Base-by-base conservation (phyloP, 140 eudicot species). In the Stevia rebaudiana region DNA sequence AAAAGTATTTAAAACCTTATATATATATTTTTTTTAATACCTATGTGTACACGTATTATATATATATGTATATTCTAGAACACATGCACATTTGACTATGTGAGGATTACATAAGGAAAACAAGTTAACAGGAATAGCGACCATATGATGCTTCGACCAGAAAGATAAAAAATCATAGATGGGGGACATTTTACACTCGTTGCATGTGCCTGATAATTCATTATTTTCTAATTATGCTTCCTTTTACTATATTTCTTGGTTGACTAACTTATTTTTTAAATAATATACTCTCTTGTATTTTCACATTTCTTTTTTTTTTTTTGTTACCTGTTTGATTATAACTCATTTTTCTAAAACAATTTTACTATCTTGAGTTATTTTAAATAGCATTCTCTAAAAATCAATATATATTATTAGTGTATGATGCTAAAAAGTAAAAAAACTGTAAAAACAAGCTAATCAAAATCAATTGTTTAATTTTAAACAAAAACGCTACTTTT, bases 21-120 rank as follows among this genome's bases (percentile, higher is more conserved):
- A 63, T 16, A 69, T 48, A n/a, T 19, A 44, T 46, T 0, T 5
- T 28, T 28, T 28, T 28, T 28, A 28, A 28, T 28, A 28, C 33
- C 2, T 28, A 28, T 28, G 33, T 28, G 4, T 28, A 28, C 33
- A 28, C 33, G 33, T 28, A 28, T 28, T 28, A 28, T 28, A 4
- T 28, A 28, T 28, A 1, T 1, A 1, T 28, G 33, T 30, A 22
- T 31, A 62, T 46, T 33, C 8, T 13, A 55, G 41, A 67, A 48
- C 57, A 74, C n/a, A 37, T 16, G 74, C 74, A 74, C 78, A 67
- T n/a, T n/a, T n/a, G n/a, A n/a, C n/a, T n/a, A n/a, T 74, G 79
- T 47, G 17, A 28, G 51, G 56, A 67, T 46, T 28, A 37, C 37
- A 59, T 7, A 58, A 17, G 40, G 40, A 24, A 43, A 68, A 43